Percentiles rank a stretch among this genome's conserved stretches.
Evolutionary conservation across 1,284 basidiomycete genomes (phyloP).

Genomic region (Fomitiporia mediterranea): DNA sequence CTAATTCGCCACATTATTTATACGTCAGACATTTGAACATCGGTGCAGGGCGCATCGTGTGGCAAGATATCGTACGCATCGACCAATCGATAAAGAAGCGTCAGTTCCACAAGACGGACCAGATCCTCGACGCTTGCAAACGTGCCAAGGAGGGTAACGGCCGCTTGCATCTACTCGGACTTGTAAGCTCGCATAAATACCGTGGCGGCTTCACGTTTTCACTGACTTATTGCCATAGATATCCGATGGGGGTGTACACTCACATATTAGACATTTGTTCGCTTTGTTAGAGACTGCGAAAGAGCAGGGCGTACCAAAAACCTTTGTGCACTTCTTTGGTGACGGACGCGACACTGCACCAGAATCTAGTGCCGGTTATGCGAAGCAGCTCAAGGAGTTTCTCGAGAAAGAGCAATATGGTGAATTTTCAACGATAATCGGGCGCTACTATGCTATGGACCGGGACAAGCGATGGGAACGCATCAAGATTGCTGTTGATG

Average conservation of each 20-base stretch:
- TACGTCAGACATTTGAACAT: constrained; percentile 80
- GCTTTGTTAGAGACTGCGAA: constrained; percentile 87
- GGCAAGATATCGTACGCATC: constrained; percentile 93
- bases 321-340: constrained; percentile 87
- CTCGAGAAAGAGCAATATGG: constrained; percentile 71
- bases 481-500: constrained; percentile 82
- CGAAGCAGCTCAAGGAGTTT: constrained; percentile 73
- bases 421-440: constrained; percentile 75
- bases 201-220: neutral
- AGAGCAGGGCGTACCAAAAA: constrained; percentile 74
- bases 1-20: too few relatives aligned
- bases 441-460: constrained; percentile 94
- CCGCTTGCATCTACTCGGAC: constrained; percentile 77
- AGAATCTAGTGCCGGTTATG: constrained; percentile 68
- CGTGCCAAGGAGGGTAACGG: constrained; percentile 78
- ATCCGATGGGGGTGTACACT: constrained; percentile 94
- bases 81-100: constrained; percentile 86
- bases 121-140: constrained; percentile 68
- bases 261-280: constrained; percentile 82
- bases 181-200: constrained; percentile 45
- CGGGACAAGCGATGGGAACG: constrained; percentile 94
- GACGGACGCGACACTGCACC: constrained; percentile 91
- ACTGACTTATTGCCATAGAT: constrained; percentile 39
- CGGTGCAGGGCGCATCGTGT: constrained; percentile 87
- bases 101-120: constrained; percentile 75